Percentiles rank a stretch among this genome's conserved stretches.
These are phyloP conservation scores for Rhododendron molle DNA, from an alignment of 148 eudicot genomes.

Conservation along the genomic window DNA sequence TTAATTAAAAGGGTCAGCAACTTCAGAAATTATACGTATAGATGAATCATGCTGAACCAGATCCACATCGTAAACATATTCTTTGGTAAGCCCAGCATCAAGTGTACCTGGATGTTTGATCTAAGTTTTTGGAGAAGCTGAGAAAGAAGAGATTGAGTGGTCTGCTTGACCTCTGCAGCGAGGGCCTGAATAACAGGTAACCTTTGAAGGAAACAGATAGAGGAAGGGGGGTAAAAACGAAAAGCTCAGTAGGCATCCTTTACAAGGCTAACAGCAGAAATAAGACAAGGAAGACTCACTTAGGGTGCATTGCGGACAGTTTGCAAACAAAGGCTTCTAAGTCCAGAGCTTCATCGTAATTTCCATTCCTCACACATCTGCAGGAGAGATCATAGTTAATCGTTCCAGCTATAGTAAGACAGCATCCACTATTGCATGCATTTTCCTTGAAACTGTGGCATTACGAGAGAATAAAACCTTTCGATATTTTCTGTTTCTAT, in stretches of 20 bases:
- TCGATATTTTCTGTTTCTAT: not conserved
- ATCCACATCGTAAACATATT: conserved; percentile 7
- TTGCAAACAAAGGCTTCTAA: conserved; percentile 93
- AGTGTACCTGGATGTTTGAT: conserved; percentile 86
- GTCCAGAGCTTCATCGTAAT: conserved; percentile 95
- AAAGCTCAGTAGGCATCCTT: conserved; percentile 1
- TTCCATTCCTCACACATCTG: conserved; percentile 98
- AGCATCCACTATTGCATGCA: not conserved
- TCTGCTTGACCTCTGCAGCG: conserved; percentile 81
- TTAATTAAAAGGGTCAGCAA: not conserved
- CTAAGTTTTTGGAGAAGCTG: conserved; percentile 95
- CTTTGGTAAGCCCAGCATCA: not conserved
- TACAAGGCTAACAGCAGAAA: conserved; percentile 13
- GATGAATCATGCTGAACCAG: conserved; percentile 2
- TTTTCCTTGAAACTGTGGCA: not conserved
- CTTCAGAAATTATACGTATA: conserved; percentile 4
- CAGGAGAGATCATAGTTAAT: not conserved
- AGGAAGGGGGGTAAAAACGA: conserved; percentile 9
- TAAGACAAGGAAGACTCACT: conserved; percentile 49
- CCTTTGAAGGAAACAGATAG: conserved; percentile 24
- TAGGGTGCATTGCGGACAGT: conserved; percentile 91
- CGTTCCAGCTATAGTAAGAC: not conserved
- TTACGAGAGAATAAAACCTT: not conserved
- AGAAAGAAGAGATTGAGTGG: conserved; percentile 88
- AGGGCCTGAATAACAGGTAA: conserved; percentile 85